These are phyloP conservation scores for Sporothrix mexicana DNA, from an alignment of 2,329 filamentous ascomycete species.

Conservation along the genomic window DNA sequence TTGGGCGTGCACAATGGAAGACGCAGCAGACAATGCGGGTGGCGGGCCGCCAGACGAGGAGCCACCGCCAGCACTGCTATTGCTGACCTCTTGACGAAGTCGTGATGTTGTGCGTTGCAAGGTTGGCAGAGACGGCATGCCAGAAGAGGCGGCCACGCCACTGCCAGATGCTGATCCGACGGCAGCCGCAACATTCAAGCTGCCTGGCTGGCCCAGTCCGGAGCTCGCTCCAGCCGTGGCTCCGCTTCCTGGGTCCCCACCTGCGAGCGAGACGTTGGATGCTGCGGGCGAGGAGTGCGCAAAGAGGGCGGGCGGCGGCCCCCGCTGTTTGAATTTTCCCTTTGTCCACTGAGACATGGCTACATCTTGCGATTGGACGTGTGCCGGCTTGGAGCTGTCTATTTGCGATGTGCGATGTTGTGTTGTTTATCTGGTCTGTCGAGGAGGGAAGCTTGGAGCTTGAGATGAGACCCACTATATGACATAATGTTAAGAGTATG, in stretches of 20 bases:
- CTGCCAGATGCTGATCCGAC: neutral
- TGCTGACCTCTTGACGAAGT: conserved; percentile 33
- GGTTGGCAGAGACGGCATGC: conserved; percentile 31
- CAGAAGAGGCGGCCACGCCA: neutral
- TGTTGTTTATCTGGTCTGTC: neutral
- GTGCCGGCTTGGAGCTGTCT: neutral
- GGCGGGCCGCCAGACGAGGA: neutral
- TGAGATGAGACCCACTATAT: neutral
- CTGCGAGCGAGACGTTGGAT: conserved; percentile 68
- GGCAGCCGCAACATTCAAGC: neutral
- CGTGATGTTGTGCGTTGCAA: conserved; percentile 36
- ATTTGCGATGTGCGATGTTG: neutral
- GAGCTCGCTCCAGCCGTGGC: neutral
- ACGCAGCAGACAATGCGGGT: neutral
- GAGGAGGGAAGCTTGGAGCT: conserved; percentile 18
- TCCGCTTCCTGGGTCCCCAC: conserved; percentile 41
- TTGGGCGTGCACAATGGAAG: neutral
- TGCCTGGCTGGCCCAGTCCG: conserved; percentile 6
- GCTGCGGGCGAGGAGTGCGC: conserved; percentile 80
- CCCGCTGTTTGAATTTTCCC: conserved; percentile 56
- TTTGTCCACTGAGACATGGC: conserved; percentile 52
- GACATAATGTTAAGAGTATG: neutral
- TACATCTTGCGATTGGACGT: conserved; percentile 36
- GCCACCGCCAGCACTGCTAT: neutral
- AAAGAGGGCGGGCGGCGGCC: conserved; percentile 76